phyloP scores from a whole-genome alignment of 208 protist species.

The Leishmania braziliensis region DNA sequence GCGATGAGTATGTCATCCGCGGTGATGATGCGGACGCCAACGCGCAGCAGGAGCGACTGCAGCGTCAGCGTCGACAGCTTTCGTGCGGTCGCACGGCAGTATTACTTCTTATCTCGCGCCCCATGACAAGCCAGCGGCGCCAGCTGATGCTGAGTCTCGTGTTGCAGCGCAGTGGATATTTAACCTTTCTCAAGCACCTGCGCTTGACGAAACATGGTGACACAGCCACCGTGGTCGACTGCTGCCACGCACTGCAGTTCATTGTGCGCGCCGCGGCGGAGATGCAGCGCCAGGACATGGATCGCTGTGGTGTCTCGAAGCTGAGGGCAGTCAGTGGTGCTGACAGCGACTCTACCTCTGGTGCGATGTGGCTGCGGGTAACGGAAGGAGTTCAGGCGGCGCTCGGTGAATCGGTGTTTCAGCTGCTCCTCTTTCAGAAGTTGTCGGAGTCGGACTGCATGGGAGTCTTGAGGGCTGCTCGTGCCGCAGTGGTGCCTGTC shows the following conservation, averaged over 20 bases:
- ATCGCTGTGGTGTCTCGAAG: background rate
- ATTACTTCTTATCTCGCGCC: constrained; percentile 61
- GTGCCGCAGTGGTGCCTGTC: constrained; percentile 24
- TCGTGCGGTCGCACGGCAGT: constrained; percentile 72
- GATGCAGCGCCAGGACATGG: constrained; percentile 34
- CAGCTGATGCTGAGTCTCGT: constrained; percentile 56
- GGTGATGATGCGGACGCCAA: constrained; percentile 32
- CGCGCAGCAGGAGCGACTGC: constrained; percentile 20
- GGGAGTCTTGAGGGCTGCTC: constrained; percentile 56
- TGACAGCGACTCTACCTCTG: constrained; percentile 4
- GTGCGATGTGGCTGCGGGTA: constrained; percentile 43
- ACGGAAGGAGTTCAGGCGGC: constrained; percentile 58
- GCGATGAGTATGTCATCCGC: constrained; percentile 60
- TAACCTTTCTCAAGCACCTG: constrained; percentile 81
- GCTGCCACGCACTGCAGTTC: constrained; percentile 72
- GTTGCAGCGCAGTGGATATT: constrained; percentile 61
- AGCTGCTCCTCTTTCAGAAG: constrained; percentile 69
- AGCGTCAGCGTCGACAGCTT: constrained; percentile 66
- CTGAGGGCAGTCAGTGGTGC: background rate
- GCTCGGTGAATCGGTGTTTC: constrained; percentile 60
- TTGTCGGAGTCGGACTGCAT: constrained; percentile 70
- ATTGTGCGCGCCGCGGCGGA: constrained; percentile 50
- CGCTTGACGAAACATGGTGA: constrained; percentile 64
- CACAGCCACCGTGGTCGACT: constrained; percentile 56
- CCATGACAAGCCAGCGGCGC: constrained; percentile 46